Evolutionary conservation across 1,139 yeast species (phyloP), one percentile per base, ranked within the genome.

Genomic region (Geotrichum phurueaensis): DNA sequence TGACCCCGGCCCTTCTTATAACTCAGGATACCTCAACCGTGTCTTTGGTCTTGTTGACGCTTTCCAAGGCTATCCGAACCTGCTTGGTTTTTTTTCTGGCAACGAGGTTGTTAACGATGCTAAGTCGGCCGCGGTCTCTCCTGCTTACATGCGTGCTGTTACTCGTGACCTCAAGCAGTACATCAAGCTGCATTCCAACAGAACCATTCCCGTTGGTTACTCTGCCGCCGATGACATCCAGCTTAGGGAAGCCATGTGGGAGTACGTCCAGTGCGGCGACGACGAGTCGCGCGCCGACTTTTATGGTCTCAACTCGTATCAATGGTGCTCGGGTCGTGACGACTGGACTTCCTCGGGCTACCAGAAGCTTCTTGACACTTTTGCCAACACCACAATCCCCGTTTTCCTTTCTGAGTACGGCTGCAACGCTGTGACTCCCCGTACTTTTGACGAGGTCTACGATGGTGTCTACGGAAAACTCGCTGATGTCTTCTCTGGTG

Each of bases 251-350:
- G 81, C 96, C 0, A 78, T 91, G 60, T 89, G 97, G 2, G 80
- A 84, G 63, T 94, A 90, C 71, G 80, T 94, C 65, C 94, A 88
- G 70, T 94, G 98, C 70, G 79, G 81, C 20, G 82, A 82, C 51
- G 85, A 82, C 18, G 70, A 71, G 13, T 85, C 87, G 56, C 76
- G 86, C 1, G 89, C 90, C 36, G 99, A 94, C 71, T 94, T 94
- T 71, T 92, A 90, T 75, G 99, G 99, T 4, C 92, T 94, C 60
- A 94, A 94, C 73, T 86, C 96, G 0, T 94, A 94, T 73, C 96
- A 91, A 72, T 94, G 99, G 99, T 94, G 99, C 78, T 96, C 97
- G 5, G 83, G 85, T 57, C 52, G 62, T 15, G 64, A 59, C 33
- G 60, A 61, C 54, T 60, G 87, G 92, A 67, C 76, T 57, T 71